phyloP scores from a whole-genome alignment of 176 grass and related monocot species.

The Cenchrus americanus region DNA sequence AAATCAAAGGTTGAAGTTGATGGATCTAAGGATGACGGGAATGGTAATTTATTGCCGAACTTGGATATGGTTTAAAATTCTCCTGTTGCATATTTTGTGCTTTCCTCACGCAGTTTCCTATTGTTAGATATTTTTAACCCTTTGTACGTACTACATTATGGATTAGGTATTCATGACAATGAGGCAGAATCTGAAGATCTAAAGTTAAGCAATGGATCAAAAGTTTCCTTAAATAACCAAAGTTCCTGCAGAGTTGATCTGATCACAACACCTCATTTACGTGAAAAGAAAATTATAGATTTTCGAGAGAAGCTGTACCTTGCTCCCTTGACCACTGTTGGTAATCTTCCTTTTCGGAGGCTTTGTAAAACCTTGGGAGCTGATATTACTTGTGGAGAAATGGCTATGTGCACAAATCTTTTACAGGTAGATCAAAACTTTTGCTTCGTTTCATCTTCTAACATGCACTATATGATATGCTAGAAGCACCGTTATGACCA shows the following conservation, averaged over 20 bases:
- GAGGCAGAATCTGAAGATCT: conserved; percentile 45
- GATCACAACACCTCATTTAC: conserved; percentile 55
- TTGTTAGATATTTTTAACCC: conserved; percentile 10
- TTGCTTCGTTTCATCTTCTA: conserved; percentile 25
- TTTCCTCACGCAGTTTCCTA: background rate
- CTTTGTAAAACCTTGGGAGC: conserved; percentile 89
- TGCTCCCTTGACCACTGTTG: conserved; percentile 87
- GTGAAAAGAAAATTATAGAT: conserved; percentile 90
- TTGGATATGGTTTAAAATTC: conserved; percentile 26
- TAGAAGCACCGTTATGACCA: conserved; percentile 7
- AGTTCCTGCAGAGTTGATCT: conserved; percentile 61
- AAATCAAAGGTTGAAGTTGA: conserved; percentile 78
- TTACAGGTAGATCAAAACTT: conserved; percentile 62
- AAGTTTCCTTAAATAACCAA: conserved; percentile 46
- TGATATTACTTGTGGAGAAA: conserved; percentile 98
- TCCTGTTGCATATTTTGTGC: conserved; percentile 10
- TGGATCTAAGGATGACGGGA: conserved; percentile 39
- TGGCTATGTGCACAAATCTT: conserved; percentile 98
- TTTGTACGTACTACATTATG: conserved; percentile 35
- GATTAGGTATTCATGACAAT: conserved; percentile 43
- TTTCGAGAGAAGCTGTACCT: conserved; percentile 91
- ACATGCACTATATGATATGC: conserved; percentile 12
- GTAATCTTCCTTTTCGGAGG: conserved; percentile 94
- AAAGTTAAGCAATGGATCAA: conserved; percentile 52
- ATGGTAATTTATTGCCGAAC: conserved; percentile 51